Evolutionary conservation across 768 basidiomycete genomes (phyloP), one percentile per base, ranked within the genome.

Genomic region (Phylloporus sp.): DNA sequence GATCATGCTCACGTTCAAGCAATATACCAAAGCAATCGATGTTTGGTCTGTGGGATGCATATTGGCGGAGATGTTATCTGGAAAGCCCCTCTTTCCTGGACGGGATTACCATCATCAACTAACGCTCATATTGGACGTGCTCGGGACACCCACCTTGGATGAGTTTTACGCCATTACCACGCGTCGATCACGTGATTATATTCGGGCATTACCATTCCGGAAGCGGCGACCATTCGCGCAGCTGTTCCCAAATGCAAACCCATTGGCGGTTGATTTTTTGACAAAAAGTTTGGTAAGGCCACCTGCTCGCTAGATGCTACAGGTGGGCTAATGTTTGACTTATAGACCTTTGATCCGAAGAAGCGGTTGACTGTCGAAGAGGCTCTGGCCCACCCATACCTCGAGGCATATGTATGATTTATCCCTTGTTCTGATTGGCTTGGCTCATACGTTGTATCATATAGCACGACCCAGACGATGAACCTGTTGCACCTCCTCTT

Each of bases 1-100:
- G 69, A 95, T 99, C 73, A 99, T 99, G 97, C 79, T 99, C 46
- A 97, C 94, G 10, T 98, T 97, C 79, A 95, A 97, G 68, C 89
- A 97, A 68, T 99, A 99, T 73, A 95, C 95, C 46, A 94, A 94
- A 74, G 88, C 89, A n/a, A 90, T 91, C 56, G 89, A 91, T 59
- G 79, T 91, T 18, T 91, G 89, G 89, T 88, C 87, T 10, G 86
- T 91, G 28, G 89, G 89, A 22, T 91, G 89, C 61, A 89, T 91
- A 62, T 77, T 93, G 23, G 93, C 95, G 1, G 95, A 98, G 76
- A 97, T 97, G 95, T 76, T 98, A n/a, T 89, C 85, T 16, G 91
- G 93, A 26, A 95, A 94, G 63, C 95, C 95, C 0, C 78, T 99
- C 28, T 99, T 99, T 80, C 95, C 95, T 0, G 97, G 97, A 16